Conservation (phyloP, 768 basidiomycete genomes). For the Lactifluus rugatus region DNA sequence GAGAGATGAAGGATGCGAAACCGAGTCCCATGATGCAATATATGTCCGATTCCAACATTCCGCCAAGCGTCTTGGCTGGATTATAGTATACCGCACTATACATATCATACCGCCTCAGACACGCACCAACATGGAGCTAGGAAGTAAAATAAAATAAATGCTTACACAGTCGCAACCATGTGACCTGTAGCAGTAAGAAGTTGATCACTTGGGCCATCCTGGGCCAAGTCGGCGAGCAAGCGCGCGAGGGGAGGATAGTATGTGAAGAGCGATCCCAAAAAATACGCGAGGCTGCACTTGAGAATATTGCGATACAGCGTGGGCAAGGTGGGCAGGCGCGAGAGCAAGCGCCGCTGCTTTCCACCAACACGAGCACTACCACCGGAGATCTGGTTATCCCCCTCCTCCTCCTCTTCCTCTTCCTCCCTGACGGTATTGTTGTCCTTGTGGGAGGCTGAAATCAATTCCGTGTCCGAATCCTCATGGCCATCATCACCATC, state of each 20-base stretch:
- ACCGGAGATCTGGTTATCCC: background rate
- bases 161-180: constrained; percentile 89
- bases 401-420: background rate
- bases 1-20: constrained; percentile 63
- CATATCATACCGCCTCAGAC: background rate
- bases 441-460: background rate
- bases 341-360: constrained; percentile 2
- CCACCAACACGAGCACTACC: background rate
- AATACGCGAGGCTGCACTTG: constrained; percentile 89
- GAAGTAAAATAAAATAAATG: background rate
- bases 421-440: background rate
- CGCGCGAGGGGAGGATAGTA: constrained; percentile 69
- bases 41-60: constrained; percentile 84
- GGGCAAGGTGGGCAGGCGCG: constrained; percentile 33
- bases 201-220: constrained; percentile 36
- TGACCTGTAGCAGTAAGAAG: constrained; percentile 74
- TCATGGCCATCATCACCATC: background rate
- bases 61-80: constrained; percentile 87
- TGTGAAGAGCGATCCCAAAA: constrained; percentile 86
- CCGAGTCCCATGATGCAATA: constrained; percentile 65
- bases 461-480: background rate
- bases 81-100: constrained; percentile 77
- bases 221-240: constrained; percentile 52
- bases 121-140: background rate
- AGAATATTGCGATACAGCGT: constrained; percentile 60